Percentiles rank a stretch among this genome's conserved stretches.
Evolutionary conservation across 768 basidiomycete genomes (phyloP).

Genomic region (Fomitopsis serialis): DNA sequence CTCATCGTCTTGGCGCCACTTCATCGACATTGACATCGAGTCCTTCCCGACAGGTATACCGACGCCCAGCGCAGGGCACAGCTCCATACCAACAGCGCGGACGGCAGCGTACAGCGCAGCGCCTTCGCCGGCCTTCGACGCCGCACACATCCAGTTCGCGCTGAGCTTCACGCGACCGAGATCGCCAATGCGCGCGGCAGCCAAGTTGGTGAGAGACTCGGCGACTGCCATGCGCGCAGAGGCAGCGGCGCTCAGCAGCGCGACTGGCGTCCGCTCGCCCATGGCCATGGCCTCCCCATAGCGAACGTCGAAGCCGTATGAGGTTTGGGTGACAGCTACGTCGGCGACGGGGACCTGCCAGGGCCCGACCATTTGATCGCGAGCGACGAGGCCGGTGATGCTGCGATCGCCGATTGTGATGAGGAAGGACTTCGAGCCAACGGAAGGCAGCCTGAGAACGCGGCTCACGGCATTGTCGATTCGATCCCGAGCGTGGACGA

Average conservation of each 20-base stretch:
- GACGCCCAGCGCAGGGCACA: slow-evolving; percentile 89
- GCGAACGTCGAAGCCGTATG: slow-evolving; percentile 84
- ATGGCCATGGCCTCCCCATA: slow-evolving; percentile 97
- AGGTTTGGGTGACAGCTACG: slow-evolving; percentile 91
- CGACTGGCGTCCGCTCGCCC: slow-evolving; percentile 94
- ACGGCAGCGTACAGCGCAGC: slow-evolving; percentile 87
- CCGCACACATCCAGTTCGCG: slow-evolving; percentile 99
- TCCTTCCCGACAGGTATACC: slow-evolving; percentile 99
- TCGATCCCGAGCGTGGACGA: slow-evolving; percentile 33
- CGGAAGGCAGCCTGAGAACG: slow-evolving; percentile 85
- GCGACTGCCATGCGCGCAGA: slow-evolving; percentile 96
- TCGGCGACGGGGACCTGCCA: slow-evolving; percentile 99
- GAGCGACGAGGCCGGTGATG: slow-evolving; percentile 88
- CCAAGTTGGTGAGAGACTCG: slow-evolving; percentile 89
- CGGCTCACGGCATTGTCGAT: slow-evolving; percentile 67
- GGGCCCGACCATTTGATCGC: slow-evolving; percentile 99
- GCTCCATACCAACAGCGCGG: slow-evolving; percentile 83
- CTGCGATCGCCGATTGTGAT: slow-evolving; percentile 97
- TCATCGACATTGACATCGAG: slow-evolving; percentile 99
- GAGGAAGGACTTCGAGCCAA: slow-evolving; percentile 94
- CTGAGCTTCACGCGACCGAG: slow-evolving; percentile 85
- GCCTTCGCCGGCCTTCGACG: slow-evolving; percentile 85
- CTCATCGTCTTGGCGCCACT: slow-evolving; percentile 62
- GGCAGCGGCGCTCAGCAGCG: slow-evolving; percentile 80
- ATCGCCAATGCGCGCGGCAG: slow-evolving; percentile 68